Evolutionary conservation across 805 yeast genomes (phyloP), one percentile per base, ranked within the genome.

Genomic region (Lachancea waltii): DNA sequence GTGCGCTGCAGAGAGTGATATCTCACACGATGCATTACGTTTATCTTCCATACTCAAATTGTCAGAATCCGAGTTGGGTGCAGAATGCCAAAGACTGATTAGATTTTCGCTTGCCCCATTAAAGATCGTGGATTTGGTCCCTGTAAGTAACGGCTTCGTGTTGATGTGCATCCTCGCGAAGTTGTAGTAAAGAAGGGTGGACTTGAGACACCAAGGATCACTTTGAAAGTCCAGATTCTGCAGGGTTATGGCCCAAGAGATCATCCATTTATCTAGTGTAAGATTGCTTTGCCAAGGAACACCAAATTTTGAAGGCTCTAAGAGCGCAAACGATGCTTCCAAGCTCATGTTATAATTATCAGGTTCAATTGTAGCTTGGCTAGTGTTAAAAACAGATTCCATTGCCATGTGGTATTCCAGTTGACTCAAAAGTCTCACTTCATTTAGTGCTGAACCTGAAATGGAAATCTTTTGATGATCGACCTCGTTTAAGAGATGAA

Each of bases 181-280:
- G 50, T 80, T 79, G 51, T 80, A 80, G 51, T 80, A 81, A 30
- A 80, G 73, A 42, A 80, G 62, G 0, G 85, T 79, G 1, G 83
- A 77, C 49, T 80, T 80, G 1, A 82, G 72, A 7, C 82, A 74
- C 87, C 87, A 80, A 0, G 69, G 59, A 26, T 77, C 73, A 33
- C 55, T 52, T 20, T 60, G 60, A 14, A 58, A 62, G 35, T 68
- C 69, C 33, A 75, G 68, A 1, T 84, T 82, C 3, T 82, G 73
- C 15, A 80, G 59, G 28, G 79, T 56, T 8, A 81, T 83, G 0
- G 87, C 77, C 87, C 87, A 80, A 15, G 80, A 79, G 4, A 80
- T 84, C 85, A 80, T 80, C 87, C 87, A 80, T 56, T 73, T 77
- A 50, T 80, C 87, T 25, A 80, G 58, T 41, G 79, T 84, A 40